These are phyloP conservation scores for Emericellopsis terricola DNA, from an alignment of 495 filamentous ascomycete genomes.

Conservation along the genomic window DNA sequence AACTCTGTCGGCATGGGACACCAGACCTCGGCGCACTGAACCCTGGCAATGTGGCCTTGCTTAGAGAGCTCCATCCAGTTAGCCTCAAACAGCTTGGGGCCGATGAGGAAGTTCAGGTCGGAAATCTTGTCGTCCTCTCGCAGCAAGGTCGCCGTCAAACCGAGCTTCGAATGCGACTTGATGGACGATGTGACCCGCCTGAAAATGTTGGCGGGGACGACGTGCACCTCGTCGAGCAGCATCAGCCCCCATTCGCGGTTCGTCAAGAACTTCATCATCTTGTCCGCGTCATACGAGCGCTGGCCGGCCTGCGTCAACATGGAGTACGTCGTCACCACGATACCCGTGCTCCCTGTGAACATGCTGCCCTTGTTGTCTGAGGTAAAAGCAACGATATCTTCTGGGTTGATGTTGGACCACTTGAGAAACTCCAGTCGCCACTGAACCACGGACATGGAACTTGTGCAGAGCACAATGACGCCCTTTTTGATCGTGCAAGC, in stretches of 20 bases:
- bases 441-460: slow-evolving; percentile 93
- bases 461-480: slow-evolving; percentile 86
- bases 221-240: slow-evolving; percentile 96
- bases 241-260: slow-evolving; percentile 94
- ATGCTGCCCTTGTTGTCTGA: slow-evolving; percentile 72
- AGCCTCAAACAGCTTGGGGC: slow-evolving; percentile 92
- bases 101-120: slow-evolving; percentile 94
- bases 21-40: slow-evolving; percentile 98
- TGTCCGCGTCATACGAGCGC: slow-evolving; percentile 78
- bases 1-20: slow-evolving; percentile 98
- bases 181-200: slow-evolving; percentile 80
- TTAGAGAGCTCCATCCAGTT: slow-evolving; percentile 99
- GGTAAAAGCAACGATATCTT: slow-evolving; percentile 88
- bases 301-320: slow-evolving; percentile 87
- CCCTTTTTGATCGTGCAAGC: slow-evolving; percentile 96
- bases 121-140: slow-evolving; percentile 97
- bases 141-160: slow-evolving; percentile 83
- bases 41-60: slow-evolving; percentile 91
- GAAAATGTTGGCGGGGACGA: slow-evolving; percentile 92
- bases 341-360: slow-evolving; percentile 77
- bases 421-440: slow-evolving; percentile 93
- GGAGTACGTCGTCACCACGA: slow-evolving; percentile 93
- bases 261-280: slow-evolving; percentile 94
- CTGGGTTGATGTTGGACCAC: slow-evolving; percentile 92
- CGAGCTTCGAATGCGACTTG: slow-evolving; percentile 90